Percentiles rank a stretch among this genome's conserved stretches.
Evolutionary conservation across 2,329 filamentous ascomycete genomes (phyloP).

Genomic region (Pseudogymnoascus sp.): DNA sequence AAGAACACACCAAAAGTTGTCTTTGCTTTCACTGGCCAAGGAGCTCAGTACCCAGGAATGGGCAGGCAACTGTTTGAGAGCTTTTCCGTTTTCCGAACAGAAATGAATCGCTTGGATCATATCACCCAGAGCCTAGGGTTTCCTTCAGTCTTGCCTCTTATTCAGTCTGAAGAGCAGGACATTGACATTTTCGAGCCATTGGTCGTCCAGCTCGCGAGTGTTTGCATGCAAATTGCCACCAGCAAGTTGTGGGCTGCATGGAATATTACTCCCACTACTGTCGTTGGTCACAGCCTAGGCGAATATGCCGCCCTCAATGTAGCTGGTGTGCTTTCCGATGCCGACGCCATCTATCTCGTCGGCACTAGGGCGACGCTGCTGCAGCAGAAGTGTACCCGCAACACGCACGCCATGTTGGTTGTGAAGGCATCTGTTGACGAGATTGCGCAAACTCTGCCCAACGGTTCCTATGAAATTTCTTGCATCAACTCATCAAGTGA

Average conservation of each 20-base stretch:
- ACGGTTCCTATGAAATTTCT: constrained; percentile 41
- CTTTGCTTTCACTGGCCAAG: constrained; percentile 23
- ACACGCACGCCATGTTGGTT: constrained; percentile 59
- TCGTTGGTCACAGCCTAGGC: constrained; percentile 57
- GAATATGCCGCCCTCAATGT: constrained; percentile 67
- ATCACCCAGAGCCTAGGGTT: constrained; percentile 18
- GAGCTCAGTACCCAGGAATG: constrained; percentile 31
- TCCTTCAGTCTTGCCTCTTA: constrained; percentile 27
- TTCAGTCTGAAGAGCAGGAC: constrained; percentile 34
- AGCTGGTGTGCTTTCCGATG: constrained; percentile 63
- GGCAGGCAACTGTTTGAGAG: constrained; percentile 17
- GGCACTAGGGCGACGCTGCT: constrained; percentile 59
- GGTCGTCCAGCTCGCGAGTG: constrained; percentile 44
- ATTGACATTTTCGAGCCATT: constrained; percentile 40
- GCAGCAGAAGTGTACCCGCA: constrained; percentile 54
- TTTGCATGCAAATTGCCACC: constrained; percentile 47
- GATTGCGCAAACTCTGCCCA: constrained; percentile 42
- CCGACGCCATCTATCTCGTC: constrained; percentile 64
- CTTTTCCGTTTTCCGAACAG: constrained; percentile 30
- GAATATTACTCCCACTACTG: constrained; percentile 46
- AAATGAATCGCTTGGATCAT: constrained; percentile 15
- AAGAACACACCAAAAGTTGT: constrained; percentile 25
- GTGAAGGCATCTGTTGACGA: constrained; percentile 35
- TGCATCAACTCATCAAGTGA: constrained; percentile 71
- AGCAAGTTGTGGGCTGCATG: constrained; percentile 46